These are phyloP conservation scores for Amanita rimosa DNA, from an alignment of 768 basidiomycete genomes.

Conservation along the genomic window DNA sequence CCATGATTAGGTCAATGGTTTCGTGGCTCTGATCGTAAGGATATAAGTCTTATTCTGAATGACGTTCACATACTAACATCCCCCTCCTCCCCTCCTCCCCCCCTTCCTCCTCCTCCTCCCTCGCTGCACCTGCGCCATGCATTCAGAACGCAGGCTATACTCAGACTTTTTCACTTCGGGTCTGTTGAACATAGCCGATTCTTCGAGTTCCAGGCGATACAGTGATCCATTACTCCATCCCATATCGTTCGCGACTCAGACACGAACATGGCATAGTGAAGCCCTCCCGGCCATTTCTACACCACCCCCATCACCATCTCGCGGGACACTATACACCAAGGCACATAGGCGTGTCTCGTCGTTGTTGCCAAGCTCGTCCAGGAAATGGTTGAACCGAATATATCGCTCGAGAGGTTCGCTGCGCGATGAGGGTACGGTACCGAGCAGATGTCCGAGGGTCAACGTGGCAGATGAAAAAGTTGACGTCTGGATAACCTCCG, in stretches of 20 bases:
- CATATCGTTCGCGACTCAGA: background rate
- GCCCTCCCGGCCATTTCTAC: background rate
- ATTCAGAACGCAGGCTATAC: conserved; percentile 14
- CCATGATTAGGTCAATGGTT: background rate
- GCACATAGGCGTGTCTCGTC: background rate
- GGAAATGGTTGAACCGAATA: background rate
- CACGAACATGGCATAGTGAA: background rate
- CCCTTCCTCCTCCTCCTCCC: background rate
- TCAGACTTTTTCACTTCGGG: conserved; percentile 40
- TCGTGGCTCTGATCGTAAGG: background rate
- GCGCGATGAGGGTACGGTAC: background rate
- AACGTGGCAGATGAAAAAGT: background rate
- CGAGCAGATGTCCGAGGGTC: background rate
- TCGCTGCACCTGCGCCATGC: background rate
- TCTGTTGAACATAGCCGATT: conserved; percentile 26
- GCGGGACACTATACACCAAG: background rate
- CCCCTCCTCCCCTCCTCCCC: too few species aligned
- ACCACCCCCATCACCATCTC: background rate
- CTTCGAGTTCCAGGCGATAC: background rate
- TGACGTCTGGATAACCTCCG: conserved; percentile 23
- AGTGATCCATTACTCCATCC: conserved; percentile 6
- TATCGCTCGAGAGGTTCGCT: background rate
- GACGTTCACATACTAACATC: background rate
- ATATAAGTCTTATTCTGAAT: background rate
- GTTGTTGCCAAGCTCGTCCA: background rate